These are phyloP conservation scores for Ustilago sp. DNA, from an alignment of 1,284 basidiomycete species.

Conservation along the genomic window DNA sequence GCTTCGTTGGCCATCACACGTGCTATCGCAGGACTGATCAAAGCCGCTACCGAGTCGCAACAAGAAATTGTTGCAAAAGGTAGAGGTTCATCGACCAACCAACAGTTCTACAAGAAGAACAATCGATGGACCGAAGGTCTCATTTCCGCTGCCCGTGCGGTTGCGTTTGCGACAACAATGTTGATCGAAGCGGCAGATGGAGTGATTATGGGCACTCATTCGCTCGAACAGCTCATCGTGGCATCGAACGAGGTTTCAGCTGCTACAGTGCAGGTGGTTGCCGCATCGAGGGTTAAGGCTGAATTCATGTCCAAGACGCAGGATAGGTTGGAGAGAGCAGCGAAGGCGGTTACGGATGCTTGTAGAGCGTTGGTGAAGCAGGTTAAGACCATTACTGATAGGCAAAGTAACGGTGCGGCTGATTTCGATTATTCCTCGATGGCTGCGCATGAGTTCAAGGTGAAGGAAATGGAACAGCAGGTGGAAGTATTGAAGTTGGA, in stretches of 20 bases:
- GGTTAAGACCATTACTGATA: conserved; percentile 92
- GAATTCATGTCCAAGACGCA: conserved; percentile 99
- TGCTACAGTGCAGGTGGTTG: conserved; percentile 96
- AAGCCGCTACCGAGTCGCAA: conserved; percentile 95
- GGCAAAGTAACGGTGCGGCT: conserved; percentile 79
- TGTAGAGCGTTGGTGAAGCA: conserved; percentile 96
- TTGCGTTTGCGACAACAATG: conserved; percentile 95
- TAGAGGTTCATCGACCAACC: conserved; percentile 84
- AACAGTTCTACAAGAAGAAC: conserved; percentile 99
- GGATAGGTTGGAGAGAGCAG: conserved; percentile 92
- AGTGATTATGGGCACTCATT: conserved; percentile 94
- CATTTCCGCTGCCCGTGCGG: conserved; percentile 96
- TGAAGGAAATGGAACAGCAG: conserved; percentile 89
- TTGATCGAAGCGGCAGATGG: conserved; percentile 98
- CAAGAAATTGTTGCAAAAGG: conserved; percentile 97
- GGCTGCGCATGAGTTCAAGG: conserved; percentile 96
- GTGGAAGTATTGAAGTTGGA: conserved; percentile 96
- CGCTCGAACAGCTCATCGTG: conserved; percentile 97
- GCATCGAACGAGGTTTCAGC: conserved; percentile 98
- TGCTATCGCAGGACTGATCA: conserved; percentile 93
- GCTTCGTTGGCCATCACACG: conserved; percentile 93
- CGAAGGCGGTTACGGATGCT: conserved; percentile 98
- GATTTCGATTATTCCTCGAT: conserved; percentile 90
- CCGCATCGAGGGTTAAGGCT: conserved; percentile 97
- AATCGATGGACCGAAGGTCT: conserved; percentile 99